phyloP scores from a whole-genome alignment of 345 rosid species.

The Kandelia obovata region DNA sequence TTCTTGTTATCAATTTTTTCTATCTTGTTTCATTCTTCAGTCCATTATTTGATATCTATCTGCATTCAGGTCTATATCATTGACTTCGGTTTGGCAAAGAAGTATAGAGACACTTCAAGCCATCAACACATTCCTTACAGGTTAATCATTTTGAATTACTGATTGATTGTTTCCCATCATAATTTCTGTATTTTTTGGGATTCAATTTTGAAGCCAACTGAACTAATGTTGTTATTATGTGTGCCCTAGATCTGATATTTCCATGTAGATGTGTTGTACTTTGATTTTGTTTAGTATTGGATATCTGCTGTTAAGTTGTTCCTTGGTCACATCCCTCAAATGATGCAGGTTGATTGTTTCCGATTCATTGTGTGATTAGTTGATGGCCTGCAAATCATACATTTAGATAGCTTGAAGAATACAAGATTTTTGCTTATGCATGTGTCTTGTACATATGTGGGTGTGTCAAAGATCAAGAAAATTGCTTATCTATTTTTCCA shows the following conservation, averaged over 20 bases:
- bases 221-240: neutral
- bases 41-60: slow-evolving; percentile 12
- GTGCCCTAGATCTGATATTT: neutral
- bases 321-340: neutral
- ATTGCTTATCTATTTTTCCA: neutral
- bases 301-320: neutral
- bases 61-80: slow-evolving; percentile 63
- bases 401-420: no score
- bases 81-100: slow-evolving; percentile 93
- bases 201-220: no score
- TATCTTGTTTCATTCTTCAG: slow-evolving; percentile 4
- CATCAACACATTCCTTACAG: slow-evolving; percentile 91
- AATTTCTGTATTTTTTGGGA: no score
- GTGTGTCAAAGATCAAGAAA: no score
- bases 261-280: neutral
- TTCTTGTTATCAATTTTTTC: slow-evolving; percentile 1
- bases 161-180: neutral
- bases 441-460: no score
- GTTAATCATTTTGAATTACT: slow-evolving; percentile 24
- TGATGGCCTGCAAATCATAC: neutral
- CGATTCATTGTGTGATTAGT: neutral
- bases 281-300: neutral
- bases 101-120: slow-evolving; percentile 69
- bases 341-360: neutral
- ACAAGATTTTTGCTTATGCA: no score